Percentiles rank a stretch among this genome's conserved stretches.
These are phyloP conservation scores for Lachancea mirantina DNA, from an alignment of 805 yeast genomes.

Conservation along the genomic window DNA sequence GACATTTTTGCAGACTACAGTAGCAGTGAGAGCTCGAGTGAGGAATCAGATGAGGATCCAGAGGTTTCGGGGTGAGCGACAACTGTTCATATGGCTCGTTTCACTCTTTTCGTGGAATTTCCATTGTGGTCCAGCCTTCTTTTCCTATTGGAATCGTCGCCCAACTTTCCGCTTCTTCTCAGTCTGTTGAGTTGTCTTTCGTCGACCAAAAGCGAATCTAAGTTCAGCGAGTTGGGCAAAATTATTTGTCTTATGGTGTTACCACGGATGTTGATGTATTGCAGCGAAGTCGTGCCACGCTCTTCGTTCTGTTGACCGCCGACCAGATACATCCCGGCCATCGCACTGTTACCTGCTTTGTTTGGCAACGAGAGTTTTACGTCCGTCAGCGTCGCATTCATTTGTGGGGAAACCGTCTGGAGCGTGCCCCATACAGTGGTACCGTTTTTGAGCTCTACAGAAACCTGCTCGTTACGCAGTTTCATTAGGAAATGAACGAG, in stretches of 20 bases:
- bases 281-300: slow-evolving; percentile 56
- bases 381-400: slow-evolving; percentile 79
- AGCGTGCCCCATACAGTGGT: slow-evolving; percentile 79
- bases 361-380: slow-evolving; percentile 62
- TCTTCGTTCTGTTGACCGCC: slow-evolving; percentile 29
- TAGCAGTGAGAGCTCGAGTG: slow-evolving; percentile 22
- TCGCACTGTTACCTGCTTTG: slow-evolving; percentile 14
- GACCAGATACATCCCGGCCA: slow-evolving; percentile 21
- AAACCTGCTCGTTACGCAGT: slow-evolving; percentile 76
- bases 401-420: slow-evolving; percentile 77
- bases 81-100: slow-evolving; percentile 30
- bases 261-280: slow-evolving; percentile 80
- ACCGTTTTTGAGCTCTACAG: slow-evolving; percentile 88
- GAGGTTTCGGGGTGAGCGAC: too few relatives aligned
- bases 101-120: slow-evolving; percentile 26
- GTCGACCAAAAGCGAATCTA: slow-evolving; percentile 56
- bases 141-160: slow-evolving; percentile 19
- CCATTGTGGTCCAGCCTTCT: slow-evolving; percentile 22
- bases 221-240: slow-evolving; percentile 77
- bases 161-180: slow-evolving; percentile 24
- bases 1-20: slow-evolving; percentile 18
- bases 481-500: slow-evolving; percentile 62
- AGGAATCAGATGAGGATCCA: slow-evolving; percentile 1
- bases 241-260: slow-evolving; percentile 78
- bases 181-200: slow-evolving; percentile 23